Conservation (phyloP, 345 rosid species). For the Euphorbia pulcherrima region DNA sequence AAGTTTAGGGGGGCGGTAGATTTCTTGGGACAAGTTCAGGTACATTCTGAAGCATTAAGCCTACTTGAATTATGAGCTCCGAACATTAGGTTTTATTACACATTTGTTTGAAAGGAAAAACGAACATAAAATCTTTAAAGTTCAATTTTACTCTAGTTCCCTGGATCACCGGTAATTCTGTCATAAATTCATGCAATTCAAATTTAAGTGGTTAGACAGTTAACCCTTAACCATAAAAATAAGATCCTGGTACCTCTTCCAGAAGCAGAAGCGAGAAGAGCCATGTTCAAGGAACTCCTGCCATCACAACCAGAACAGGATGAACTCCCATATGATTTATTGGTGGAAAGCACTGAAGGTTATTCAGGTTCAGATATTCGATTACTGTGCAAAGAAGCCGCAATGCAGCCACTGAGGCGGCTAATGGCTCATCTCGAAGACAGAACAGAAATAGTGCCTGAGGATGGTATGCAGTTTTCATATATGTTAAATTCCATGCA, state of each 20-base stretch:
- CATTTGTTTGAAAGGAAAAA: not conserved
- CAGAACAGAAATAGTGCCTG: conserved; percentile 55
- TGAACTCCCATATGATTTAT: conserved; percentile 62
- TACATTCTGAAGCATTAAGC: no score
- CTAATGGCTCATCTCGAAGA: conserved; percentile 63
- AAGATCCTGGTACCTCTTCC: conserved; percentile 97
- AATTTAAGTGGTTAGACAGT: conserved; percentile 3
- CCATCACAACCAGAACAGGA: conserved; percentile 48
- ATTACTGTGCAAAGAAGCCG: conserved; percentile 85
- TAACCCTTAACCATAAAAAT: conserved; percentile 35
- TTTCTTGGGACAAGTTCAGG: no score
- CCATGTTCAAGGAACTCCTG: conserved; percentile 83
- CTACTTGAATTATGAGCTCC: not conserved
- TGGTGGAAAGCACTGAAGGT: conserved; percentile 75
- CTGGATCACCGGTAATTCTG: not conserved
- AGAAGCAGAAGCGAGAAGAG: conserved; percentile 88
- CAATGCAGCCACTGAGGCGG: conserved; percentile 92
- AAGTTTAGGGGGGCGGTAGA: no score
- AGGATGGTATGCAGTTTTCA: conserved; percentile 54
- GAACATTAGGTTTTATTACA: not conserved
- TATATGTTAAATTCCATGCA: not conserved
- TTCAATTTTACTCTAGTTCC: no score
- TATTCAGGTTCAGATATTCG: conserved; percentile 93
- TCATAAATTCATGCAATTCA: not conserved
- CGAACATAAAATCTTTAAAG: not conserved